A percentile compares a stretch with the other conserved stretches of the same genome.
Evolutionary conservation across 2,329 filamentous ascomycete genomes (phyloP).

Genomic region (Cadophora malorum): DNA sequence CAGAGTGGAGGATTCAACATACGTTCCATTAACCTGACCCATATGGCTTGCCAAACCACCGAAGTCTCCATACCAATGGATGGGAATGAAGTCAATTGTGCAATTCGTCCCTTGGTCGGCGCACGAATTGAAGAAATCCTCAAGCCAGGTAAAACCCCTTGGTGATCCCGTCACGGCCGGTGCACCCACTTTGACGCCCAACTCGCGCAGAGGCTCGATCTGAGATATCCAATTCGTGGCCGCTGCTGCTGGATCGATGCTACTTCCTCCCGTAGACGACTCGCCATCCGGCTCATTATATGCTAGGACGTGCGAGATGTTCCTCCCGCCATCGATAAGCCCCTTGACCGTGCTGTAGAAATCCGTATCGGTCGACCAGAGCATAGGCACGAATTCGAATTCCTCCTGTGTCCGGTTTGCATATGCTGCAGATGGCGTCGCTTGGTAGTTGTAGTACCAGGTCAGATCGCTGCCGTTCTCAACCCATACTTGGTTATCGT

Average conservation of each 20-base stretch:
- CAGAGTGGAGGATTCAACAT: conserved; percentile 26
- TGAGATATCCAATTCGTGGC: conserved; percentile 74
- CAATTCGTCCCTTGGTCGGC: conserved; percentile 59
- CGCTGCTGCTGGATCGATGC: conserved; percentile 63
- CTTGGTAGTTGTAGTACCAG: conserved; percentile 86
- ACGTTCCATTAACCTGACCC: conserved; percentile 43
- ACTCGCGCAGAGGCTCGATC: conserved; percentile 69
- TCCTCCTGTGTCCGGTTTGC: conserved; percentile 54
- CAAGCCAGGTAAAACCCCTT: conserved; percentile 69
- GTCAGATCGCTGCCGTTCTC: conserved; percentile 63
- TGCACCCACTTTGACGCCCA: conserved; percentile 72
- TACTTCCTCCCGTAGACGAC: conserved; percentile 57
- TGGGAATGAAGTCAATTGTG: conserved; percentile 66
- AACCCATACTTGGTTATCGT: conserved; percentile 72
- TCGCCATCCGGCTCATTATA: conserved; percentile 82
- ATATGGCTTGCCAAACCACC: conserved; percentile 47
- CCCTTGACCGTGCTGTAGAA: conserved; percentile 66
- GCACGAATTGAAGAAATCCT: conserved; percentile 69
- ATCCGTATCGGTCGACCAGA: conserved; percentile 66
- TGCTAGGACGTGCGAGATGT: conserved; percentile 71
- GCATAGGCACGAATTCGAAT: conserved; percentile 82
- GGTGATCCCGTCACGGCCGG: conserved; percentile 72
- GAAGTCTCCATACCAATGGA: conserved; percentile 72
- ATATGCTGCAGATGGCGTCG: conserved; percentile 60
- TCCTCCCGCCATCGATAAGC: conserved; percentile 59